These are phyloP conservation scores for Lactarius pseudohatsudake DNA, from an alignment of 768 basidiomycete genomes.

Conservation along the genomic window DNA sequence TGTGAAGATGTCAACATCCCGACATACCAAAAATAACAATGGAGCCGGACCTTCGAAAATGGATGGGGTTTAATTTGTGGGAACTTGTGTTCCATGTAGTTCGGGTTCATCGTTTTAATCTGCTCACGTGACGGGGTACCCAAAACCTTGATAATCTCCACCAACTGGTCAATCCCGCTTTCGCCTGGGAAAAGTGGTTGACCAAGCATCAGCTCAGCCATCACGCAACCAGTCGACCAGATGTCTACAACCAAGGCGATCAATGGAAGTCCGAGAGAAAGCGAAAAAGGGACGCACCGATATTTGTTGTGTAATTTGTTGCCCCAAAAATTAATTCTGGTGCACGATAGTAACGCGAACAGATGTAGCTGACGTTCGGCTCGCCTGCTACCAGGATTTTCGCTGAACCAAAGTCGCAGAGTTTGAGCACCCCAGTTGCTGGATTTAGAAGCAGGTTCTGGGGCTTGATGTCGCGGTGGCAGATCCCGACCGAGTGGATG, in stretches of 20 bases:
- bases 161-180: slow-evolving; percentile 97
- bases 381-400: slow-evolving; percentile 98
- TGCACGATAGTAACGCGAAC: slow-evolving; percentile 98
- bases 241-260: slow-evolving; percentile 59
- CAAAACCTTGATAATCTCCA: slow-evolving; percentile 99
- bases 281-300: slow-evolving; percentile 57
- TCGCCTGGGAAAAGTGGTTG: slow-evolving; percentile 99
- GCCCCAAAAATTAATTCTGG: slow-evolving; percentile 99
- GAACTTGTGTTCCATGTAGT: slow-evolving; percentile 99
- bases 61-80: slow-evolving; percentile 99
- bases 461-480: slow-evolving; percentile 99
- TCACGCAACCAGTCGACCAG: slow-evolving; percentile 99
- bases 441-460: slow-evolving; percentile 98
- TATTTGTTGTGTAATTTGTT: slow-evolving; percentile 99
- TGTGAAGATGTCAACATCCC: slow-evolving; percentile 35
- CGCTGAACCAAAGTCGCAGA: slow-evolving; percentile 98
- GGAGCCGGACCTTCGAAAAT: slow-evolving; percentile 77
- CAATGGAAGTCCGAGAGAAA: not conserved
- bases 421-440: slow-evolving; percentile 92
- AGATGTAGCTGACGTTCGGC: slow-evolving; percentile 99
- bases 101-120: slow-evolving; percentile 99
- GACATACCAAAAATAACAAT: slow-evolving; percentile 6
- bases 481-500: slow-evolving; percentile 99
- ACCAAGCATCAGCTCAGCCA: slow-evolving; percentile 99
- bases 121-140: slow-evolving; percentile 98